phyloP scores from a whole-genome alignment of 2,329 filamentous ascomycete genomes.

The Thelonectria olida region DNA sequence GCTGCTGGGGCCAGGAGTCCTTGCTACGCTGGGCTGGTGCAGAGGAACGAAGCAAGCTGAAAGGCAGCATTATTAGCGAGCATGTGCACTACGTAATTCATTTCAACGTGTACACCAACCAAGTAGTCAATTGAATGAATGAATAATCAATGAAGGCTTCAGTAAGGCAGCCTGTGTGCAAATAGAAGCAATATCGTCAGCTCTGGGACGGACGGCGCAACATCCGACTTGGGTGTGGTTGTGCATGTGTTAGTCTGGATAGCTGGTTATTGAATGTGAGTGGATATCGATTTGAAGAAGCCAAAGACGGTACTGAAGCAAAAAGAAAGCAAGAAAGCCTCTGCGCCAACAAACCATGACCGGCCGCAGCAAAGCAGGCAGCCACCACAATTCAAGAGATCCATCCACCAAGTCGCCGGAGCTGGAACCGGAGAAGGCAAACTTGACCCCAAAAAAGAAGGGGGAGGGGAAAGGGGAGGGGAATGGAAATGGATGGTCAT shows the following conservation, averaged over 20 bases:
- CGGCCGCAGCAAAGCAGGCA: constrained; percentile 2
- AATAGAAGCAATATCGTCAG: too few relatives aligned
- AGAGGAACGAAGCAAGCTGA: not conserved
- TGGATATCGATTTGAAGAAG: not conserved
- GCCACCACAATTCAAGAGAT: not conserved
- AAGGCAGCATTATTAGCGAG: not conserved
- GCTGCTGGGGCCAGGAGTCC: constrained; percentile 26
- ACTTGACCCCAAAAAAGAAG: constrained; percentile 1
- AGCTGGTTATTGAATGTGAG: not conserved
- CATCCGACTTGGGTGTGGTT: not conserved
- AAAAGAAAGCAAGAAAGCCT: not conserved
- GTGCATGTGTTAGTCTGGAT: not conserved
- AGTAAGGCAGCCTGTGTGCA: not conserved
- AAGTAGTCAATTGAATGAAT: too few relatives aligned
- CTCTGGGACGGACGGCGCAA: too few relatives aligned
- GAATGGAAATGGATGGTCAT: constrained; percentile 5
- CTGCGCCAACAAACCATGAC: not conserved
- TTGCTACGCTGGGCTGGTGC: constrained; percentile 10
- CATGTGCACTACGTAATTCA: not conserved
- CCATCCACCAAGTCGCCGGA: constrained; percentile 32
- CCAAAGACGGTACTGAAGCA: constrained; percentile 2
- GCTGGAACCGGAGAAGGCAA: constrained; percentile 33
- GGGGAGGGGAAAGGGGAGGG: constrained; percentile 21
- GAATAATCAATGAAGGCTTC: too few relatives aligned
- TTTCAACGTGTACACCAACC: too few relatives aligned